These are phyloP conservation scores for Cryomyces minteri DNA, from an alignment of 495 filamentous ascomycete species.

Conservation along the genomic window DNA sequence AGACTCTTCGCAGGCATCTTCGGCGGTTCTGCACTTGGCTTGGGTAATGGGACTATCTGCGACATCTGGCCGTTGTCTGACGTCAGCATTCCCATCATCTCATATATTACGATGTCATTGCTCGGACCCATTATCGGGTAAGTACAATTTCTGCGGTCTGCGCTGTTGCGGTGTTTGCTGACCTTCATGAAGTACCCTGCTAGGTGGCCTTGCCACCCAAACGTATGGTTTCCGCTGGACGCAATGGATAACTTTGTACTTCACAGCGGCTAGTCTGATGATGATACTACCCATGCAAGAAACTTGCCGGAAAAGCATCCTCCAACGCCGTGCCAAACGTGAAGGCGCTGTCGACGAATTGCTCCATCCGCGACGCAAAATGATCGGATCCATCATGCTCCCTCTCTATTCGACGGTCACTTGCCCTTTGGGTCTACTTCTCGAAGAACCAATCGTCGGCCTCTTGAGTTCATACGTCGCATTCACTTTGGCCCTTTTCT, in stretches of 20 bases:
- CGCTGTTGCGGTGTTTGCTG: background rate
- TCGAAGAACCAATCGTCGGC: constrained; percentile 23
- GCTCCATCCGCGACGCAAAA: constrained; percentile 9
- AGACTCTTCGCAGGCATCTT: constrained; percentile 26
- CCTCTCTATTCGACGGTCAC: constrained; percentile 15
- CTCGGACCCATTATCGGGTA: constrained; percentile 19
- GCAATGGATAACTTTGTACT: constrained; percentile 20
- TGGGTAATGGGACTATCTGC: constrained; percentile 28
- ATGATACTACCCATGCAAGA: constrained; percentile 22
- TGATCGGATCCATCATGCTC: constrained; percentile 16
- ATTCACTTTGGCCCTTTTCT: constrained; percentile 21
- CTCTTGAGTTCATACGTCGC: constrained; percentile 15
- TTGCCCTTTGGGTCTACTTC: constrained; percentile 17
- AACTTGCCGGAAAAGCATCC: constrained; percentile 24
- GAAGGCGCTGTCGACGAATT: constrained; percentile 6
- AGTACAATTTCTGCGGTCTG: background rate
- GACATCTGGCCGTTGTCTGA: constrained; percentile 22
- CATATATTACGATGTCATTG: constrained; percentile 18
- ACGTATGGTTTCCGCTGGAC: constrained; percentile 22
- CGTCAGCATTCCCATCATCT: constrained; percentile 19
- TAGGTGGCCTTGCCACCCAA: constrained; percentile 18
- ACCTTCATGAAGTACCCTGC: constrained; percentile 16
- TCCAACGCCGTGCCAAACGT: constrained; percentile 17
- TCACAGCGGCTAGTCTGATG: constrained; percentile 12
- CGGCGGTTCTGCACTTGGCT: constrained; percentile 24